Base-by-base conservation (phyloP, 2,329 filamentous ascomycete genomes). In the Aspergillus fischeri region DNA sequence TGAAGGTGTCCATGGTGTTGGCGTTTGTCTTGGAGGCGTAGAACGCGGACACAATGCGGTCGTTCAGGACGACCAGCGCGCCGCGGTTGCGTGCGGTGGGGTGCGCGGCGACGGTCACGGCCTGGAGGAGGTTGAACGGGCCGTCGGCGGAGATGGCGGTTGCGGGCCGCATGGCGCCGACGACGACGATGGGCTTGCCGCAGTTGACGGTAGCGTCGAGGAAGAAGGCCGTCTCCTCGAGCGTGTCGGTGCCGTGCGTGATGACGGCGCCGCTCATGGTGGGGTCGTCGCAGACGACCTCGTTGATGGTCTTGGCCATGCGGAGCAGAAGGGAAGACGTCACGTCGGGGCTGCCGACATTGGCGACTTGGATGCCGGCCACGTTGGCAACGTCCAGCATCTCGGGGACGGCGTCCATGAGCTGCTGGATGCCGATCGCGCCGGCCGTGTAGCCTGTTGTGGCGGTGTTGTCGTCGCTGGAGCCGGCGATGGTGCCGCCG, bases 181-280 rank as follows among this genome's bases (percentile, higher is more conserved):
- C 84, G 25, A 84, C 66, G 3, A 87, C 78, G 4, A 87, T 77
- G 0, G 85, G 84, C 68, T 87, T 86, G 29, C 76, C 75, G 47
- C 79, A 82, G 62, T 80, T 79, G 35, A 86, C 68, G 0, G 82
- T 84, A 3, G 83, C 71, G 60, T 86, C 81, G 8, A 87, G 73
- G 73, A 86, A 86, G 73, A 87, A 86, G 8, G 84, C 82, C 0
- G 82, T 81, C 69, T 87, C 85, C 64, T 87, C 85, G 1, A 88
- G 75, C 0, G 83, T 86, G 64, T 88, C 86, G 8, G 86, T 88
- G 50, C 86, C 85, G 63, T 88, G 85, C 0, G 85, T 87, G 53
- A 88, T 73, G 35, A 68, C 61, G 48, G 68, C 66, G 4, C 64
- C 67, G 7, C 64, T 60, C 62, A 70, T 67, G 38, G 57, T 51